Evolutionary conservation across 2,329 filamentous ascomycete species (phyloP), one percentile per base, ranked within the genome.

Genomic region (Clarireedia homoeocarpa): DNA sequence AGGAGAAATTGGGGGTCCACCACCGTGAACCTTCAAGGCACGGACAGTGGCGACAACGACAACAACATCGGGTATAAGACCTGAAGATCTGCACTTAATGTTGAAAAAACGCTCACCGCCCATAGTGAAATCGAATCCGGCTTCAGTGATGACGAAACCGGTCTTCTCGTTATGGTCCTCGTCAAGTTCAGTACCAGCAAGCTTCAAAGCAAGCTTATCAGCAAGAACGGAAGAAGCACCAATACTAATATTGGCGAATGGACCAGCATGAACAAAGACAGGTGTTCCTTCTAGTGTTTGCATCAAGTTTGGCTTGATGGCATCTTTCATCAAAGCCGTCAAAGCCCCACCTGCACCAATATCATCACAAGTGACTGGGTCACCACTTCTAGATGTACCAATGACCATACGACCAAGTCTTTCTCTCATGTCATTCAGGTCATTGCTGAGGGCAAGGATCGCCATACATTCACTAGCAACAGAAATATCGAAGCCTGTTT

Each of bases 31-130:
- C 80, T 99, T 99, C 62, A 99, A 79, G 6, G 94, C 94, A 64
- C 94, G 87, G 47, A 99, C 89, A 2, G 94, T 99, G 24, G 94
- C 92, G 39, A 99, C 94, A 58, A 99, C 85, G 46, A 99, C 90
- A 6, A 96, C 91, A 1, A 91, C 89, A 68, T 99, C 94, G 2
- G 94, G 94, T 2, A 90, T 83, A 47, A 99, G 85, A 24, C 92
- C 92, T 5, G 92, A 96, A 9, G 91, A 88, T 59, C 94, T 88
- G 76, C 94, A 97, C 80, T 99, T 99, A 79, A 99, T 97, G 78
- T 99, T 97, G 84, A 99, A 97, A 81, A 99, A 99, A 52, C 94
- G 88, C 80, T 99, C 94, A 61, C 94, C 94, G 62, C 94, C 94
- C 94, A 99, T 99, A 67, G 94, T 97, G 75, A 99, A 99, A 74